A percentile compares a stretch with the other conserved stretches of the same genome.
Conservation (phyloP, 1,284 basidiomycete species). For the Cutaneotrichosporon cutaneum region DNA sequence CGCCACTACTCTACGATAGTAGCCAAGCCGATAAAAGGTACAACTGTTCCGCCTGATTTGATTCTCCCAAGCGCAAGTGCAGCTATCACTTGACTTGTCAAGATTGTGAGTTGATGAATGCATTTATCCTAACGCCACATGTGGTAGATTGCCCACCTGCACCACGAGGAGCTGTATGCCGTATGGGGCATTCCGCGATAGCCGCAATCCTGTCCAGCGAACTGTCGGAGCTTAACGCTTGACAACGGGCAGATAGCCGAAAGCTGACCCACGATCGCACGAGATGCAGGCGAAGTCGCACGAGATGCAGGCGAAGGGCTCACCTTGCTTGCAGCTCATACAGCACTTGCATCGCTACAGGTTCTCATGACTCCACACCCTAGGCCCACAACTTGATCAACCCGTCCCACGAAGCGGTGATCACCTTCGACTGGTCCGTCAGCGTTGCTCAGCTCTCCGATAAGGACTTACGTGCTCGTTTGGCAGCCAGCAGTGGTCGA, state of each 20-base stretch:
- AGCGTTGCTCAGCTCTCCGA: slow-evolving; percentile 9
- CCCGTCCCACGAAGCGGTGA: slow-evolving; percentile 96
- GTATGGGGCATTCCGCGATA: not conserved
- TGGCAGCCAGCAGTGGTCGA: slow-evolving; percentile 95
- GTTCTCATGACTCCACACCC: not conserved
- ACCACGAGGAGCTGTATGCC: not conserved
- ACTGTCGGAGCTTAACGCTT: not conserved
- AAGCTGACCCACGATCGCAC: no score
- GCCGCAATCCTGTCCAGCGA: not conserved
- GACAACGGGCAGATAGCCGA: not conserved
- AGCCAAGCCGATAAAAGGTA: not conserved
- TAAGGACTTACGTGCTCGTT: slow-evolving; percentile 80
- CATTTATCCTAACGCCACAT: no score
- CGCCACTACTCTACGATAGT: no score
- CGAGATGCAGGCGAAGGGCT: not conserved
- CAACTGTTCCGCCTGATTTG: slow-evolving; percentile 5
- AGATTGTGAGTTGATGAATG: no score
- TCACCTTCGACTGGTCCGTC: slow-evolving; percentile 73
- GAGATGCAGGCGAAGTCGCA: not conserved
- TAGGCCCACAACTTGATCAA: slow-evolving; percentile 89
- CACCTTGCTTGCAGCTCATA: not conserved
- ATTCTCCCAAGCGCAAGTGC: no score
- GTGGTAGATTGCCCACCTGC: not conserved
- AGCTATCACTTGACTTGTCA: no score
- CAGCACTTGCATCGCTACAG: not conserved